Conservation (phyloP, 1,139 yeast species). For the Hyphopichia pseudoburtonii region DNA sequence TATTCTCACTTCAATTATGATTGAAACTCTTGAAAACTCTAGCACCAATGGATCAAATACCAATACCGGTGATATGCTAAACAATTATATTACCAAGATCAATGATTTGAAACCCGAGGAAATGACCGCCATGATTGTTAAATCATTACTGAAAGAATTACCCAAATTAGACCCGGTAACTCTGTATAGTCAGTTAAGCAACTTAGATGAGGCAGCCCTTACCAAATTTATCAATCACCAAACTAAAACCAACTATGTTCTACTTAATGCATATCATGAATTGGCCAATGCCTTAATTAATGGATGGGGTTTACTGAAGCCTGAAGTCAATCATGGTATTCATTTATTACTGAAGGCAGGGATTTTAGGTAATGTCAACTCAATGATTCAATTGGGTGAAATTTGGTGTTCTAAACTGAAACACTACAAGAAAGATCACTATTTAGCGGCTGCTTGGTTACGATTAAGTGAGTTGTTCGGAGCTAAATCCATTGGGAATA, state of each 20-base stretch:
- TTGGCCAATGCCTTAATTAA: constrained; percentile 60
- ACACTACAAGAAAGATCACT: constrained; percentile 55
- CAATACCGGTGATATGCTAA: constrained; percentile 4
- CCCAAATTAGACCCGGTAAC: constrained; percentile 29
- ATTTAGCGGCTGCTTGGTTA: constrained; percentile 70
- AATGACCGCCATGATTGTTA: constrained; percentile 24
- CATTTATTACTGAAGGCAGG: constrained; percentile 66
- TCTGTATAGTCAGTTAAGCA: constrained; percentile 25
- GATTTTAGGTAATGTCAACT: constrained; percentile 65
- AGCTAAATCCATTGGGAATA: constrained; percentile 63
- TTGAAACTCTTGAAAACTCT: constrained; percentile 5
- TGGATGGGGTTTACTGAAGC: constrained; percentile 57
- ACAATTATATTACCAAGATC: constrained; percentile 21
- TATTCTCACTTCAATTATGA: constrained; percentile 16
- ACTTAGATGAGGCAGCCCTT: constrained; percentile 26
- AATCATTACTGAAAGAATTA: constrained; percentile 4
- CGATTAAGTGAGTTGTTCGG: constrained; percentile 68
- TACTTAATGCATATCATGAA: constrained; percentile 45
- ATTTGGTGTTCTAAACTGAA: constrained; percentile 63
- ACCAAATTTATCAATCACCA: constrained; percentile 25
- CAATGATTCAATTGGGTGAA: constrained; percentile 72
- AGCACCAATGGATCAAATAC: constrained; percentile 5
- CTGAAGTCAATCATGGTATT: constrained; percentile 60
- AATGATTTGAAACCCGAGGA: constrained; percentile 30
- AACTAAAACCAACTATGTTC: constrained; percentile 28